Percentiles rank a stretch among this genome's conserved stretches.
These are phyloP conservation scores for Alternaria panax DNA, from an alignment of 2,329 filamentous ascomycete species.

Conservation along the genomic window DNA sequence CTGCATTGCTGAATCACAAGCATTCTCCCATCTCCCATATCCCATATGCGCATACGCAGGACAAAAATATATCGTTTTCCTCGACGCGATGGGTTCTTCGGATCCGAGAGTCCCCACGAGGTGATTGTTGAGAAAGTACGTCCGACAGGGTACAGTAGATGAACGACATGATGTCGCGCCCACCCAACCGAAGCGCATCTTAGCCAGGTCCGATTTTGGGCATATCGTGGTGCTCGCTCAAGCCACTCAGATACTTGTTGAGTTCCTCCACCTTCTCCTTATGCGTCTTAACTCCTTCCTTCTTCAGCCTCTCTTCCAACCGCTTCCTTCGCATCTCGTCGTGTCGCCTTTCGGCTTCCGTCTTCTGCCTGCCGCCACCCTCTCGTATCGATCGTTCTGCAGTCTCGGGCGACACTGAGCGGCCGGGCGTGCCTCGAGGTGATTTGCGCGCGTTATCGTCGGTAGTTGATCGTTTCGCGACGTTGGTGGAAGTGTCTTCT, in stretches of 20 bases:
- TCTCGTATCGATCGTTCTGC: slow-evolving; percentile 38
- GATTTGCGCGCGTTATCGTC: slow-evolving; percentile 25
- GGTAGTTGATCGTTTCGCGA: slow-evolving; percentile 26
- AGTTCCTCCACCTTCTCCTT: slow-evolving; percentile 96
- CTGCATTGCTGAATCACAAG: background rate
- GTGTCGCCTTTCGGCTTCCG: slow-evolving; percentile 80
- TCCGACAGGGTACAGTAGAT: background rate
- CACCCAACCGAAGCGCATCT: slow-evolving; percentile 27
- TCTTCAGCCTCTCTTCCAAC: slow-evolving; percentile 79
- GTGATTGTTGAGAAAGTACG: background rate
- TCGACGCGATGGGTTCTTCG: background rate
- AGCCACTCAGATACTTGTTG: slow-evolving; percentile 87
- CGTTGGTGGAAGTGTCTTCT: slow-evolving; percentile 21
- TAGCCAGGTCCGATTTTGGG: slow-evolving; percentile 66
- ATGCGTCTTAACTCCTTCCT: slow-evolving; percentile 92
- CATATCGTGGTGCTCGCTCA: slow-evolving; percentile 98
- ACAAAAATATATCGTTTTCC: background rate
- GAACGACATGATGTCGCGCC: background rate
- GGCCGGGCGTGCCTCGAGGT: slow-evolving; percentile 33
- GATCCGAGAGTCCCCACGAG: background rate
- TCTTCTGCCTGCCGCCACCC: slow-evolving; percentile 65
- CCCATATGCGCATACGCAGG: background rate
- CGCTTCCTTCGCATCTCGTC: slow-evolving; percentile 83
- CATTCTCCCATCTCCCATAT: background rate
- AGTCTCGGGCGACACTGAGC: slow-evolving; percentile 45